phyloP scores from a whole-genome alignment of 768 basidiomycete species.

The Roridomyces roridus region DNA sequence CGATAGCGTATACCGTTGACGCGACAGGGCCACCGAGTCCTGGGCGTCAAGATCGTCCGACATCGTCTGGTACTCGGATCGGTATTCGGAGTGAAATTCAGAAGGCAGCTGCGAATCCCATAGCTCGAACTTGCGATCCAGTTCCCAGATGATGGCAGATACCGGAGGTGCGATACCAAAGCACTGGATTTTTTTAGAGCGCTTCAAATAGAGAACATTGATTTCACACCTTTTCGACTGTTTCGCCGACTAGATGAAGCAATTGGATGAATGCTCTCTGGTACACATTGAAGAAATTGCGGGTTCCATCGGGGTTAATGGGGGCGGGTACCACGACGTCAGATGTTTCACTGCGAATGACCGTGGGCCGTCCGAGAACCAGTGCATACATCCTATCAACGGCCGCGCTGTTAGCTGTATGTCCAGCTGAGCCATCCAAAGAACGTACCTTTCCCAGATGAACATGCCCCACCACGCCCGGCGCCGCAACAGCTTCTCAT shows the following conservation, averaged over 20 bases:
- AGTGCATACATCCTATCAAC: slow-evolving; percentile 46
- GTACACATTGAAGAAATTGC: slow-evolving; percentile 43
- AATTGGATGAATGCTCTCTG: slow-evolving; percentile 45
- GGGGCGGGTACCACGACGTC: slow-evolving; percentile 44
- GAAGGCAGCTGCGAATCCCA: slow-evolving; percentile 51
- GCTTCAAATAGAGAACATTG: neutral
- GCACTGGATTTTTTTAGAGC: slow-evolving; percentile 32
- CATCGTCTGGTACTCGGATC: slow-evolving; percentile 28
- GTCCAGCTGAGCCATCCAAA: neutral
- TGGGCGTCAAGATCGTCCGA: slow-evolving; percentile 31
- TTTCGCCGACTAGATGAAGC: slow-evolving; percentile 45
- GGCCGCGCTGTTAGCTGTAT: slow-evolving; percentile 11
- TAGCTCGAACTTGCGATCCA: slow-evolving; percentile 48
- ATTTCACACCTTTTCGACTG: slow-evolving; percentile 44
- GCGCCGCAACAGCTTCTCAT: slow-evolving; percentile 46
- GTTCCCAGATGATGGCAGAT: slow-evolving; percentile 42
- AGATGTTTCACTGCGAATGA: slow-evolving; percentile 41
- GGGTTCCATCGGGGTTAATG: slow-evolving; percentile 36
- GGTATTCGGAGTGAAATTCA: slow-evolving; percentile 43
- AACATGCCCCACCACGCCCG: slow-evolving; percentile 52
- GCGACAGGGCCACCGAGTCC: slow-evolving; percentile 40
- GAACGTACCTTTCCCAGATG: slow-evolving; percentile 46
- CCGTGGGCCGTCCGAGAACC: slow-evolving; percentile 51
- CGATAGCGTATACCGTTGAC: slow-evolving; percentile 50
- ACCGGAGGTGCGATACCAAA: slow-evolving; percentile 41